phyloP scores from a whole-genome alignment of 225 moss, liverwort and hornwort species.

The Asterella californica region DNA sequence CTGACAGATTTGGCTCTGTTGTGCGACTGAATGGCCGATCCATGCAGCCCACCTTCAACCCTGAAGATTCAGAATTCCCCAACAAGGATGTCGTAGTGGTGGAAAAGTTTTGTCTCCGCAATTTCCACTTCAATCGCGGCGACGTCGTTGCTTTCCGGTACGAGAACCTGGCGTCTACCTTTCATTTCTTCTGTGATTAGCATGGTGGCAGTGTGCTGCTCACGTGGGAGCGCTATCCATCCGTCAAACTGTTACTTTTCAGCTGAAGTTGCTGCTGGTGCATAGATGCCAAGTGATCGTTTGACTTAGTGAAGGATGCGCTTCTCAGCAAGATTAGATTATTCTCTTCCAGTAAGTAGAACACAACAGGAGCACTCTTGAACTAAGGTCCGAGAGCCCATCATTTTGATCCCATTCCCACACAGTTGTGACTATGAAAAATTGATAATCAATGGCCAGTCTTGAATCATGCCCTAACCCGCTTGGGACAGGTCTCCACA shows the following conservation, averaged over 20 bases:
- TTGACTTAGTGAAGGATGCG: neutral
- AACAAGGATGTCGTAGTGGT: slow-evolving; percentile 66
- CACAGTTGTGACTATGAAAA: neutral
- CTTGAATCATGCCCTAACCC: slow-evolving; percentile 12
- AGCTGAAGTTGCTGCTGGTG: neutral
- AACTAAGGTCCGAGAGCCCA: neutral
- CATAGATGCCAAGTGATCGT: neutral
- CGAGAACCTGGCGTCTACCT: neutral
- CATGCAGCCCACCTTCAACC: slow-evolving; percentile 91
- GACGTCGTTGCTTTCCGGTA: slow-evolving; percentile 99
- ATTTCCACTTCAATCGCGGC: slow-evolving; percentile 83
- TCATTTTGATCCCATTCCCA: neutral
- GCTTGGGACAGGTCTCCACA: slow-evolving; percentile 68
- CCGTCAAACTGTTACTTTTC: neutral
- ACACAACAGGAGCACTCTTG: neutral
- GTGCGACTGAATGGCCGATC: slow-evolving; percentile 87
- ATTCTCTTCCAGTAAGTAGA: neutral
- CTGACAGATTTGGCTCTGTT: slow-evolving; percentile 77
- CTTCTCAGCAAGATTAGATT: neutral
- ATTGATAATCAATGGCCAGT: neutral
- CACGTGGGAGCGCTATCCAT: neutral
- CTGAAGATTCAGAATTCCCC: slow-evolving; percentile 56
- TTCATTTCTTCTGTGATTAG: neutral
- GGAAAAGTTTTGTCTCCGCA: slow-evolving; percentile 77
- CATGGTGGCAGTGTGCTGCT: neutral